These are phyloP conservation scores for Pleurotus eryngii DNA, from an alignment of 768 basidiomycete genomes.

Conservation along the genomic window DNA sequence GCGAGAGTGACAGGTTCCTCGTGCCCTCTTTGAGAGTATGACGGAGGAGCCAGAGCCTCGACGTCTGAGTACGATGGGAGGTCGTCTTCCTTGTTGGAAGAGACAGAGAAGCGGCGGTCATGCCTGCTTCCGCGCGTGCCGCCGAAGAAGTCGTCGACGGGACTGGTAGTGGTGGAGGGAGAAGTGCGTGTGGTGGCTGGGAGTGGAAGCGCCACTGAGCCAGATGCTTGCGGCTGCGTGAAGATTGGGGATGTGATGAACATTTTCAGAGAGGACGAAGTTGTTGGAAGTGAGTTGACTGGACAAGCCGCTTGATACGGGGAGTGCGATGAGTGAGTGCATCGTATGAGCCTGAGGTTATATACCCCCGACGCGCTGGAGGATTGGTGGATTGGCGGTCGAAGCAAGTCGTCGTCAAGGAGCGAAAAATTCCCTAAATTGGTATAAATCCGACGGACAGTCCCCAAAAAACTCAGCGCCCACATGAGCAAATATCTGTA, in stretches of 20 bases:
- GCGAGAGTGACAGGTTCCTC: constrained; percentile 41
- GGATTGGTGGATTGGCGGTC: neutral
- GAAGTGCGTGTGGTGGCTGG: neutral
- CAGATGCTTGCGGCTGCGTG: neutral
- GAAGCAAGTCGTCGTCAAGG: neutral
- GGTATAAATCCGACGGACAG: too few species aligned
- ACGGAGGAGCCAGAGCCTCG: neutral
- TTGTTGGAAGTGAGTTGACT: neutral
- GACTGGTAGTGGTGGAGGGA: neutral
- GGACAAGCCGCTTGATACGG: neutral
- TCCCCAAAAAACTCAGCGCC: too few species aligned
- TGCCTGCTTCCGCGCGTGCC: neutral
- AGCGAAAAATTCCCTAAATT: too few species aligned
- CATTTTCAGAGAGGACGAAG: neutral
- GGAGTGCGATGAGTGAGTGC: neutral
- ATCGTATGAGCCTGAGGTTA: neutral
- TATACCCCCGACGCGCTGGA: neutral
- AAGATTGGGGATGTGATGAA: neutral
- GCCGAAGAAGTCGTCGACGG: constrained; percentile 1
- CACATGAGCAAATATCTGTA: too few species aligned
- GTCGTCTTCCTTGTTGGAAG: constrained; percentile 4
- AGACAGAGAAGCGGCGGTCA: constrained; percentile 1
- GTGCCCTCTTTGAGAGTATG: constrained; percentile 9
- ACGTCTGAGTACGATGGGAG: constrained; percentile 5
- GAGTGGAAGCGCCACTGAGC: neutral